Evolutionary conservation across 2,329 filamentous ascomycete genomes (phyloP).

Genomic region (Exophiala calicioides): DNA sequence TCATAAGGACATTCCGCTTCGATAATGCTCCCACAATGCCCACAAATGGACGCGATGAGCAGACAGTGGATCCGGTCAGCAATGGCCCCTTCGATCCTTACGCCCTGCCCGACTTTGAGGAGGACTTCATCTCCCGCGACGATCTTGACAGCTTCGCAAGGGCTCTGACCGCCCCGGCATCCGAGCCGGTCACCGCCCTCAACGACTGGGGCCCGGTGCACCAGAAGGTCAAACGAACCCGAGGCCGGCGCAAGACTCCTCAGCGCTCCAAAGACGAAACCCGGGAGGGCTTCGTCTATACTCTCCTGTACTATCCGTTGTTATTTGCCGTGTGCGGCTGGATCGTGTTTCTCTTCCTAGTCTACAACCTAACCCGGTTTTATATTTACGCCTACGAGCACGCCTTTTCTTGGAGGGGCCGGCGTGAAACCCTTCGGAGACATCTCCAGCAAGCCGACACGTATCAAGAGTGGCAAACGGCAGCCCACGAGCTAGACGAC

Average conservation of each 20-base stretch:
- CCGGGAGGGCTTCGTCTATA: constrained; percentile 87
- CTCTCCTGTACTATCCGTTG: constrained; percentile 87
- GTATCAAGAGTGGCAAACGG: constrained; percentile 80
- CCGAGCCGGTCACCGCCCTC: constrained; percentile 76
- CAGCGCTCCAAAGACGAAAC: constrained; percentile 81
- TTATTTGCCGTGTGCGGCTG: constrained; percentile 77
- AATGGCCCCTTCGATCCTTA: constrained; percentile 20
- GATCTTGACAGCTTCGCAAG: constrained; percentile 77
- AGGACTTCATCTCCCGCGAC: constrained; percentile 71
- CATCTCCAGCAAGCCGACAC: constrained; percentile 70
- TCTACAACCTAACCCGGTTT: constrained; percentile 77
- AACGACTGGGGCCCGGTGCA: constrained; percentile 95
- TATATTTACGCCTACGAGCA: constrained; percentile 96
- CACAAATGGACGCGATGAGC: constrained; percentile 6
- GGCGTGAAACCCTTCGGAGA: constrained; percentile 68
- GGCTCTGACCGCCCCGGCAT: constrained; percentile 80
- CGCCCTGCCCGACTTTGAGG: constrained; percentile 73
- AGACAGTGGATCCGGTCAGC: not conserved
- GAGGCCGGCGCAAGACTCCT: constrained; percentile 46
- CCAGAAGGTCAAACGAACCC: constrained; percentile 61
- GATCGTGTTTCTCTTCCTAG: constrained; percentile 70
- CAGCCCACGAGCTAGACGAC: constrained; percentile 75
- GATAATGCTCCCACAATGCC: constrained; percentile 11
- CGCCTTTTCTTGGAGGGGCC: constrained; percentile 83
- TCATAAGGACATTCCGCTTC: too few relatives aligned